Percentiles rank a stretch among this genome's conserved stretches.
Conservation (phyloP, 768 basidiomycete genomes). For the Mycena kentingensis region DNA sequence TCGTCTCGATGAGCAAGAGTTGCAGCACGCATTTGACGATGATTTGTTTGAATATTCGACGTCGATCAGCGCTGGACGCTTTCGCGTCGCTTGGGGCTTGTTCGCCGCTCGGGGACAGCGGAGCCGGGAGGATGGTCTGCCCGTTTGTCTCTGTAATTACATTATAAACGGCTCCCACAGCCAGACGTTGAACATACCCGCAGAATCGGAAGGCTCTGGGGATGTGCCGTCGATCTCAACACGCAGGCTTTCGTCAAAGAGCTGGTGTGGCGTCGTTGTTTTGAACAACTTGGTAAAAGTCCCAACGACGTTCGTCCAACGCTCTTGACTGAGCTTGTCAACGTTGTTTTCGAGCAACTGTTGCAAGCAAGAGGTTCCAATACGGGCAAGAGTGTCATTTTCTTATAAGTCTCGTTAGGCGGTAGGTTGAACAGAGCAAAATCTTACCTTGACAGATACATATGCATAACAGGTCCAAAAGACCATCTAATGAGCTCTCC, state of each 20-base stretch:
- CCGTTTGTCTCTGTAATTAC: conserved; percentile 56
- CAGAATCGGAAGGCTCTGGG: conserved; percentile 56
- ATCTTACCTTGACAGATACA: conserved; percentile 96
- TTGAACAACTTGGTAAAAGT: conserved; percentile 97
- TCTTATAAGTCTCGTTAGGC: conserved; percentile 51
- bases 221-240: conserved; percentile 70
- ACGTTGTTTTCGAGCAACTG: conserved; percentile 94
- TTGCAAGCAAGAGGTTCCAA: conserved; percentile 96
- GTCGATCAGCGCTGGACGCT: conserved; percentile 68
- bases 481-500: conserved; percentile 88
- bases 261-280: conserved; percentile 94
- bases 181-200: conserved; percentile 27
- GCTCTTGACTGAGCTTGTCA: conserved; percentile 74
- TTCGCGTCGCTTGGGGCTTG: conserved; percentile 48
- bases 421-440: background rate
- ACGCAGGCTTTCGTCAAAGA: conserved; percentile 92
- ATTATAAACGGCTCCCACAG: background rate
- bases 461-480: conserved; percentile 89
- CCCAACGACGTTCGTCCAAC: conserved; percentile 90
- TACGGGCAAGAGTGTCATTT: conserved; percentile 95
- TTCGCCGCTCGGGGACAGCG: conserved; percentile 77
- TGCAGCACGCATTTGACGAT: conserved; percentile 99
- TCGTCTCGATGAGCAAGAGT: conserved; percentile 93
- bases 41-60: conserved; percentile 94
- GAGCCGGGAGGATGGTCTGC: conserved; percentile 79